Evolutionary conservation across 345 rosid species (phyloP).

Genomic region (Linum lewisii): DNA sequence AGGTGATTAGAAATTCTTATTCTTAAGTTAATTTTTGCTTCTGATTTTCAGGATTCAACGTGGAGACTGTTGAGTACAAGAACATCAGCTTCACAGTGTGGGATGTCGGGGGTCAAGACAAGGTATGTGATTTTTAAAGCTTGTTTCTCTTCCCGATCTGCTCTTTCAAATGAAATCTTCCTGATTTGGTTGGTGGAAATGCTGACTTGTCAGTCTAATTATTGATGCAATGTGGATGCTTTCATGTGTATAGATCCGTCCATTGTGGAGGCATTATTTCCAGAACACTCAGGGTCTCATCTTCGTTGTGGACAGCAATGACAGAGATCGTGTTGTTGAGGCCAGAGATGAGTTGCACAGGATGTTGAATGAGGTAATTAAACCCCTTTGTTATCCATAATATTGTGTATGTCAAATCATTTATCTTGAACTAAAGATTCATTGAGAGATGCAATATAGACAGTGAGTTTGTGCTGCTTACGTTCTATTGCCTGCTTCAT

Average conservation of each 20-base stretch:
- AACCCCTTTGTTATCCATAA: background rate
- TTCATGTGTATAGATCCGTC: background rate
- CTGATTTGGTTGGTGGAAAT: background rate
- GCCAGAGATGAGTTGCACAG: slow-evolving; percentile 6
- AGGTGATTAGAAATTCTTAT: background rate
- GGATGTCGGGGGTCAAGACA: slow-evolving; percentile 9
- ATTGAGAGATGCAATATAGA: no score
- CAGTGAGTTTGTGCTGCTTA: no score
- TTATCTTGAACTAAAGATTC: no score
- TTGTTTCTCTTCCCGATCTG: background rate
- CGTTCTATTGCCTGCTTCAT: no score
- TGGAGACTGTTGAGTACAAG: slow-evolving; percentile 5
- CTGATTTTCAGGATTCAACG: background rate
- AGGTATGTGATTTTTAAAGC: background rate
- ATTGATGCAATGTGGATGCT: background rate
- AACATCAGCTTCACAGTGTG: slow-evolving; percentile 7
- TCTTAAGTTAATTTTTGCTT: background rate
- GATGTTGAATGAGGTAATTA: slow-evolving; percentile 6
- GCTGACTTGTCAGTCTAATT: background rate
- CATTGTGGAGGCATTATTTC: slow-evolving; percentile 8
- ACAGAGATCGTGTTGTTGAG: slow-evolving; percentile 9
- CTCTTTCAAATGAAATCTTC: background rate
- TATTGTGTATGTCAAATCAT: background rate
- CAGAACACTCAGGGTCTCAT: slow-evolving; percentile 8
- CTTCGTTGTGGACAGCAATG: slow-evolving; percentile 6